These are phyloP conservation scores for Zea luxurians DNA, from an alignment of 176 grass and related monocot species.

Conservation along the genomic window DNA sequence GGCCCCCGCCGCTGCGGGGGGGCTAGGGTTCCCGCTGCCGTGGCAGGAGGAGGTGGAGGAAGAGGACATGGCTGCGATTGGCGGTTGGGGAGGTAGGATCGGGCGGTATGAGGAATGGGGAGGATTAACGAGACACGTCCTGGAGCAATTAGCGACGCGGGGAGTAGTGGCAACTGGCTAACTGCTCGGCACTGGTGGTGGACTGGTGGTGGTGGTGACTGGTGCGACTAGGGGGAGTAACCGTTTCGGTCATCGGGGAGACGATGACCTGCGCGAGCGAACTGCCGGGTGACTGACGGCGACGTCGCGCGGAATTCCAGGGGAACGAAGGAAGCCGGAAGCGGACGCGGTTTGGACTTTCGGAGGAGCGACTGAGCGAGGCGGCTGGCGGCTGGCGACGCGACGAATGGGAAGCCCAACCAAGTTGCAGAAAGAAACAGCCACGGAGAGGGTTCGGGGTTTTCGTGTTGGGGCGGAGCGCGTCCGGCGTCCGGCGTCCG, in stretches of 20 bases:
- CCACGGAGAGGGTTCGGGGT: neutral
- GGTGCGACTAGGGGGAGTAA: constrained; percentile 2
- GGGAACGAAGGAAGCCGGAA: neutral
- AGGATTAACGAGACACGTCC: constrained; percentile 3
- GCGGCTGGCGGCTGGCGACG: neutral
- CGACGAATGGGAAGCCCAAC: constrained; percentile 24
- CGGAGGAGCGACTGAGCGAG: neutral
- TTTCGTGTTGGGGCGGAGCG: constrained; percentile 27
- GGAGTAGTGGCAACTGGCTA: neutral
- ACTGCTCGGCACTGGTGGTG: constrained; percentile 2
- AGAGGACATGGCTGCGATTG: constrained; percentile 32
- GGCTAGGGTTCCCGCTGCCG: constrained; percentile 49
- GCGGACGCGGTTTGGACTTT: neutral
- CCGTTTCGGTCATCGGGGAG: constrained; percentile 34
- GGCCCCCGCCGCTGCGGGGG: neutral
- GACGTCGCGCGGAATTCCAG: constrained; percentile 35
- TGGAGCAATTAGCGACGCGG: neutral
- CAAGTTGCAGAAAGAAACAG: too few relatives aligned
- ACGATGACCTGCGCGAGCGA: constrained; percentile 18
- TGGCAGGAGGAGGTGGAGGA: constrained; percentile 21
- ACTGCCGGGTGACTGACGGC: constrained; percentile 26
- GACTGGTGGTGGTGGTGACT: neutral
- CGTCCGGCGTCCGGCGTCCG: neutral
- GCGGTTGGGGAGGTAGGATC: constrained; percentile 3
- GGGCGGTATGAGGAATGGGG: neutral